A percentile compares a stretch with the other conserved stretches of the same genome.
Conservation (phyloP, 1,284 basidiomycete species). For the Xerocomus nothofagi region DNA sequence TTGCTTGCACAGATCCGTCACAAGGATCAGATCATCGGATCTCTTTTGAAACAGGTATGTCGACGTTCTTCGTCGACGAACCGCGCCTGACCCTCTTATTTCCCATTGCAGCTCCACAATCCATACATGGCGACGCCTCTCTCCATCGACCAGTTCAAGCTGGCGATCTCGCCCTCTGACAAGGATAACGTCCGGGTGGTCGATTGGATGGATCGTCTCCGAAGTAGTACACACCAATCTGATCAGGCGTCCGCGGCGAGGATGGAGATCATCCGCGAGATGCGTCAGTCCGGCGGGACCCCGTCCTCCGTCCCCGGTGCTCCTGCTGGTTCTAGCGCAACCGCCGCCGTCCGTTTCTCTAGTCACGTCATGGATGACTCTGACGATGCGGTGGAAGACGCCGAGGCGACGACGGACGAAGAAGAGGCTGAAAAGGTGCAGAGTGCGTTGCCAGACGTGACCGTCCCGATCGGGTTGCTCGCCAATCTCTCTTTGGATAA, state of each 20-base stretch:
- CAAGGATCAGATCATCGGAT: slow-evolving; percentile 81
- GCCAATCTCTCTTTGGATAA: slow-evolving; percentile 68
- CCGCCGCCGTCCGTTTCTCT: neutral
- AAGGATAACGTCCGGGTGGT: slow-evolving; percentile 63
- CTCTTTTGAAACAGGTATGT: slow-evolving; percentile 72
- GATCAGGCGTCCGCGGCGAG: slow-evolving; percentile 25
- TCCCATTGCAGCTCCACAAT: slow-evolving; percentile 61
- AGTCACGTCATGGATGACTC: slow-evolving; percentile 5
- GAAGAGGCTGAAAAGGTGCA: slow-evolving; percentile 44
- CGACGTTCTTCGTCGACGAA: neutral
- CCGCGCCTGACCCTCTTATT: neutral
- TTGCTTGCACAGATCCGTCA: slow-evolving; percentile 77
- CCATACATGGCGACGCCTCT: slow-evolving; percentile 75
- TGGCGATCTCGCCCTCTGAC: slow-evolving; percentile 72
- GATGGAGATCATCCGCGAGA: slow-evolving; percentile 32
- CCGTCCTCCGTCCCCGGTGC: slow-evolving; percentile 10
- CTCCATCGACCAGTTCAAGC: slow-evolving; percentile 71
- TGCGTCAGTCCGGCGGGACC: slow-evolving; percentile 32
- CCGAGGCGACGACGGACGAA: slow-evolving; percentile 31
- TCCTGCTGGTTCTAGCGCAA: too few relatives aligned
- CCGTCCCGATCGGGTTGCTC: slow-evolving; percentile 71
- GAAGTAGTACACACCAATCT: slow-evolving; percentile 37
- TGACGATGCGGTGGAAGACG: slow-evolving; percentile 24
- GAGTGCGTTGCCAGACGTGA: slow-evolving; percentile 59
- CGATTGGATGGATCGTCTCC: slow-evolving; percentile 64